Base-by-base conservation (phyloP, 2,329 filamentous ascomycete genomes). In the Cladosporium austrohemisphaericum region DNA sequence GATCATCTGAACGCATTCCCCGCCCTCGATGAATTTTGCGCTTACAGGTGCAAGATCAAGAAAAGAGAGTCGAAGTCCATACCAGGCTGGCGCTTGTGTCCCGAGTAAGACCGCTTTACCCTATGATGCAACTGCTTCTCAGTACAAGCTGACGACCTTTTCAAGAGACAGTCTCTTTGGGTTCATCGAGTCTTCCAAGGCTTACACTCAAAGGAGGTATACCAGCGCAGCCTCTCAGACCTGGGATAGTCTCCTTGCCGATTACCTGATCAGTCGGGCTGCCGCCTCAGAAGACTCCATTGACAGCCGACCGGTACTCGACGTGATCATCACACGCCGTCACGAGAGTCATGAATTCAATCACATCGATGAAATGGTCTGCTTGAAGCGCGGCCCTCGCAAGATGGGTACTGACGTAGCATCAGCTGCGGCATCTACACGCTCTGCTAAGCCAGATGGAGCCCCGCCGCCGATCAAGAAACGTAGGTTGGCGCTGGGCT, bases 1-100 rank as follows among this genome's bases (percentile, higher is more conserved):
- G 41, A 49, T 14, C 51, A 54, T 20, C 50, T 62, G 13, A 41
- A 36, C 20, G 10, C 41, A 13, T 59, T 60, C 36, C 56, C 52
- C 16, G 31, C 33, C 8, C 41, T 61, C n/a, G 35, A 44, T 11
- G 50, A 50, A 9, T 54, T 60, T 20, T 51, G 49, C 46, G 41
- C 33, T 4, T 37, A 47, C 18, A 28, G 41, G 13, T 41, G 46
- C 29, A 35, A 49, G 4, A 20, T 49, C 18, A 33, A 32, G 14
- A 13, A 23, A 3, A 28, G 18, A 35, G 7, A 23, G 23, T 7
- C 19, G 13, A 18, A 31, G 13, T 6, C n/a, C 10, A 19, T 25
- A 23, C 7, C 25, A 20, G 25, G 38, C 13, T 45, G 38, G 16
- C 41, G 16, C 11, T 5, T 11, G 26, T 11, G n/a, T 16, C 19